phyloP scores from a whole-genome alignment of 192 early-diverging fungal species.

The Linderina pennispora region DNA sequence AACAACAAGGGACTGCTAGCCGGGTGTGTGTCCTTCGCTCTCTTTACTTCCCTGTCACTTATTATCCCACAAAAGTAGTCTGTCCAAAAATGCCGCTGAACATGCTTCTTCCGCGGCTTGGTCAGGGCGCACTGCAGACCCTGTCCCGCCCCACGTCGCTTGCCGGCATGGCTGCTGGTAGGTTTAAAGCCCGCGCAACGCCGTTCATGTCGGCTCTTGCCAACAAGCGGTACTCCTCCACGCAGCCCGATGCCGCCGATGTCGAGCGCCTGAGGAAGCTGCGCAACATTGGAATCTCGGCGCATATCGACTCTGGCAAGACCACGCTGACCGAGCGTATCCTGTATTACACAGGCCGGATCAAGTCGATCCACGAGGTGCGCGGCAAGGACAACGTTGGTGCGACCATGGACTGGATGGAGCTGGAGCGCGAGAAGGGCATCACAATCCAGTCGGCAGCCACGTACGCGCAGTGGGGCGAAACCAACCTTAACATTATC shows the following conservation, averaged over 20 bases:
- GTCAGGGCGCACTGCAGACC: slow-evolving; percentile 1
- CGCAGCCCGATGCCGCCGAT: slow-evolving; percentile 19
- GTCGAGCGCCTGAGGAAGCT: slow-evolving; percentile 53
- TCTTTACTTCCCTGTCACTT: too few relatives aligned
- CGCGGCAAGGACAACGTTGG: slow-evolving; percentile 85
- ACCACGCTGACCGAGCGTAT: slow-evolving; percentile 83
- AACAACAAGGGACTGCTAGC: too few relatives aligned
- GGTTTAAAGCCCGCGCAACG: background rate
- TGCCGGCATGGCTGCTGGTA: background rate
- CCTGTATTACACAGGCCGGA: slow-evolving; percentile 78
- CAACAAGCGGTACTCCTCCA: slow-evolving; percentile 25
- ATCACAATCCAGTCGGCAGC: slow-evolving; percentile 89
- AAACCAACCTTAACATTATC: slow-evolving; percentile 79
- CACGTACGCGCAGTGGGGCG: slow-evolving; percentile 75
- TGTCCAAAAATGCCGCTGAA: slow-evolving; percentile 17
- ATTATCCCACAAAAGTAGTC: too few relatives aligned
- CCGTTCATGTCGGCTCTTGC: slow-evolving; percentile 8
- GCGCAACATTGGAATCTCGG: slow-evolving; percentile 86
- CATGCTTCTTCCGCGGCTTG: slow-evolving; percentile 33
- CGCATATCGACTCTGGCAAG: slow-evolving; percentile 86
- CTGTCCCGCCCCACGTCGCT: slow-evolving; percentile 2
- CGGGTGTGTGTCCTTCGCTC: too few relatives aligned
- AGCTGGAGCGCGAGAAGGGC: slow-evolving; percentile 91
- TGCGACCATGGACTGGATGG: slow-evolving; percentile 99
- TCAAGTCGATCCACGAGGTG: slow-evolving; percentile 86